These are phyloP conservation scores for Lodderomyces jiufengensis DNA, from an alignment of 1,139 yeast species.

Conservation along the genomic window DNA sequence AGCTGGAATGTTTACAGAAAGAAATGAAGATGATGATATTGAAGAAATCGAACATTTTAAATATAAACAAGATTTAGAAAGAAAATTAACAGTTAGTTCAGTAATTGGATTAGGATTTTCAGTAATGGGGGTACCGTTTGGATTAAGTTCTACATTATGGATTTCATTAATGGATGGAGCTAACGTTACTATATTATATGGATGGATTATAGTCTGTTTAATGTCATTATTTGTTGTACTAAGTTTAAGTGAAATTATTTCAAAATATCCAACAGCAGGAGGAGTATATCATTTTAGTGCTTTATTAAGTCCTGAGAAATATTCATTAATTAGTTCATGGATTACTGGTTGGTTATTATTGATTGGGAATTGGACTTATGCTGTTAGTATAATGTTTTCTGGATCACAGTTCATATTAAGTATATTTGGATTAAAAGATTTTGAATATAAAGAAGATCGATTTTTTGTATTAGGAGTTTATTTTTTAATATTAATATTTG, in stretches of 20 bases:
- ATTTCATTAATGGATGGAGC: conserved; percentile 72
- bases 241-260: conserved; percentile 67
- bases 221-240: conserved; percentile 61
- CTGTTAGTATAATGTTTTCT: conserved; percentile 67
- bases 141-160: conserved; percentile 66
- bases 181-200: conserved; percentile 66
- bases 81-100: conserved; percentile 62
- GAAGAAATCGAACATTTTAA: conserved; percentile 67
- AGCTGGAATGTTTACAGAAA: conserved; percentile 11
- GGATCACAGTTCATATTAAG: conserved; percentile 72
- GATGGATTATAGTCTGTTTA: conserved; percentile 63
- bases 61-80: conserved; percentile 64
- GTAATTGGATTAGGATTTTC: conserved; percentile 74
- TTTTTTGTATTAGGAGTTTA: conserved; percentile 55
- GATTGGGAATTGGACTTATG: conserved; percentile 75
- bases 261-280: conserved; percentile 73
- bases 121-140: conserved; percentile 76
- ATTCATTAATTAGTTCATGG: conserved; percentile 61
- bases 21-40: conserved; percentile 43
- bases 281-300: conserved; percentile 77
- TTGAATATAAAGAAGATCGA: conserved; percentile 55
- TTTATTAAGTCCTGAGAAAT: conserved; percentile 55
- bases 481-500: conserved; percentile 50
- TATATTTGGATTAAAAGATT: conserved; percentile 57
- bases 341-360: conserved; percentile 72